Evolutionary conservation across 1,139 yeast species (phyloP).

Genomic region (Candida sojae): DNA sequence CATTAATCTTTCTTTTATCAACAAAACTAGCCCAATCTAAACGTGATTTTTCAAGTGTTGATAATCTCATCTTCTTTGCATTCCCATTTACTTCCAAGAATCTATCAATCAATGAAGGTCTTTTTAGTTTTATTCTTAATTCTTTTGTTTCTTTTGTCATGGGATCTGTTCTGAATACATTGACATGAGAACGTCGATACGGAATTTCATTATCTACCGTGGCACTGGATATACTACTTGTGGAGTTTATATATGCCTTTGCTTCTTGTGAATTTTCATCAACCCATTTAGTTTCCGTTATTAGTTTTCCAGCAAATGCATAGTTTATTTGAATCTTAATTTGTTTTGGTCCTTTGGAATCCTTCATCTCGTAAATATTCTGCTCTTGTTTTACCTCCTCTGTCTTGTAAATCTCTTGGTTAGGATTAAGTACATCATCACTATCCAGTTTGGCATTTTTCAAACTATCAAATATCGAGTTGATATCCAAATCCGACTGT

Average conservation of each 20-base stretch:
- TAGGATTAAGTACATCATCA: conserved; percentile 6
- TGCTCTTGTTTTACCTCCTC: conserved; percentile 43
- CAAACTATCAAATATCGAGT: conserved; percentile 34
- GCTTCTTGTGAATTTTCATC: conserved; percentile 83
- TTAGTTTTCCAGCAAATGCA: conserved; percentile 85
- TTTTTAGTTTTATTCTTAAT: conserved; percentile 51
- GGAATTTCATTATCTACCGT: conserved; percentile 13
- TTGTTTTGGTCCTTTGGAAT: conserved; percentile 38
- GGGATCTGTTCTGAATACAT: conserved; percentile 38
- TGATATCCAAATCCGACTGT: conserved; percentile 34
- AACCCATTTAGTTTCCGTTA: conserved; percentile 77
- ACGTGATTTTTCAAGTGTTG: conserved; percentile 89
- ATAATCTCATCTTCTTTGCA: conserved; percentile 59
- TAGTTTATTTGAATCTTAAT: conserved; percentile 76
- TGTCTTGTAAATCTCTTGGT: neutral
- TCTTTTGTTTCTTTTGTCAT: conserved; percentile 33
- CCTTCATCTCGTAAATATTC: conserved; percentile 21
- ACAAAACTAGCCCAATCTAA: conserved; percentile 96
- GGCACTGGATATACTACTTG: conserved; percentile 30
- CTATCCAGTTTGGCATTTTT: conserved; percentile 26
- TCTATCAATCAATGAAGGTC: conserved; percentile 77
- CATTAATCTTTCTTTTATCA: conserved; percentile 79
- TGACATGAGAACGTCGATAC: conserved; percentile 28
- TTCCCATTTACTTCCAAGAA: conserved; percentile 33
- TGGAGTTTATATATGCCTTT: conserved; percentile 69